A percentile compares a stretch with the other conserved stretches of the same genome.
Conservation (phyloP, 2,329 filamentous ascomycete genomes). For the Arachnopeziza araneosa region DNA sequence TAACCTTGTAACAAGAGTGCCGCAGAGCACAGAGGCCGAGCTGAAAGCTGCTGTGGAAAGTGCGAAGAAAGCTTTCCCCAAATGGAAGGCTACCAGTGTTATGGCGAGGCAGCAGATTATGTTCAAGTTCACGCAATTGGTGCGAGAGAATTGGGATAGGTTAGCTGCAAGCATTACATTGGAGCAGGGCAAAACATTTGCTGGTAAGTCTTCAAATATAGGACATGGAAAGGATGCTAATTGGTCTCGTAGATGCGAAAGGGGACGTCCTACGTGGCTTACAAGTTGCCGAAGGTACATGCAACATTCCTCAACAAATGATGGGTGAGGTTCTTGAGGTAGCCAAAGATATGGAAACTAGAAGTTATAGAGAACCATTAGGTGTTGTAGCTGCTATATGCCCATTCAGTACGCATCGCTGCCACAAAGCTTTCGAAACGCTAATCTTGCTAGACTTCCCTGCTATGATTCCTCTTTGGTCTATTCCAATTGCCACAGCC, state of each 20-base stretch:
- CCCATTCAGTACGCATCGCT: constrained; percentile 64
- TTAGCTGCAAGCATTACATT: constrained; percentile 79
- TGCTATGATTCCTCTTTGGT: constrained; percentile 92
- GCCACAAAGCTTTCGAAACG: neutral
- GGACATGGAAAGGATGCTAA: neutral
- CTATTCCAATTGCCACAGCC: constrained; percentile 76
- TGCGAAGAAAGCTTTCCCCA: constrained; percentile 68
- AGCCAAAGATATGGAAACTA: constrained; percentile 84
- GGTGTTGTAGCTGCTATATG: constrained; percentile 80
- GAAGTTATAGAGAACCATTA: constrained; percentile 74
- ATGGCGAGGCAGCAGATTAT: constrained; percentile 76
- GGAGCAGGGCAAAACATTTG: constrained; percentile 85
- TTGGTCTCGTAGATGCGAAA: constrained; percentile 52
- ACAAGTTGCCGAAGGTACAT: constrained; percentile 79
- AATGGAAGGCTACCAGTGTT: constrained; percentile 67
- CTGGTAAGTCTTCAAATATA: constrained; percentile 30
- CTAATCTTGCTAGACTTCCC: constrained; percentile 61
- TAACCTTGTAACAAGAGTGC: constrained; percentile 77
- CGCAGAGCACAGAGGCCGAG: constrained; percentile 74
- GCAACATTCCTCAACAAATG: constrained; percentile 73
- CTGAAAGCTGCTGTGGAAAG: constrained; percentile 69
- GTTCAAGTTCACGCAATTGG: constrained; percentile 77
- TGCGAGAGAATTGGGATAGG: constrained; percentile 80
- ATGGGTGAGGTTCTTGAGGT: constrained; percentile 82
- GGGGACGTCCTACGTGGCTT: constrained; percentile 77